Conservation (phyloP, 1,284 basidiomycete genomes). For the Ustilago sp. region DNA sequence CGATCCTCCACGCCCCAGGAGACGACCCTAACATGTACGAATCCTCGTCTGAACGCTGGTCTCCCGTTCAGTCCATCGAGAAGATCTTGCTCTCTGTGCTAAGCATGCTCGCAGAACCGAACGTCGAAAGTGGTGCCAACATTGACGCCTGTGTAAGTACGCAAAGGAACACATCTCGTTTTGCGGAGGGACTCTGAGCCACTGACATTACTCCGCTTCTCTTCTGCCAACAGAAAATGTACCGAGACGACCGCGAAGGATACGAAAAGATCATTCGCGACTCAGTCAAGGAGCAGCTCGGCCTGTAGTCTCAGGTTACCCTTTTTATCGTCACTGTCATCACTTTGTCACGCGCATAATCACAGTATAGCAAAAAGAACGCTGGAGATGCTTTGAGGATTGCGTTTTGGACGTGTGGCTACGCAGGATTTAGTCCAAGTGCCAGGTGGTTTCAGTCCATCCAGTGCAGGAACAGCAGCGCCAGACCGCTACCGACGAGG, state of each 20-base stretch:
- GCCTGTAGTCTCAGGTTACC: conserved; percentile 40
- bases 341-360: conserved; percentile 7
- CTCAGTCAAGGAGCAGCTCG: conserved; percentile 65
- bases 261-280: conserved; percentile 67
- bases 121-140: conserved; percentile 97
- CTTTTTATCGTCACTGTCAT: neutral
- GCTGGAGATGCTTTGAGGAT: too few relatives aligned
- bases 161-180: neutral
- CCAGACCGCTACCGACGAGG: conserved; percentile 84
- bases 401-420: too few relatives aligned
- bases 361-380: neutral
- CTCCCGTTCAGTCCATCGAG: conserved; percentile 95
- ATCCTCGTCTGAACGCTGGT: conserved; percentile 95
- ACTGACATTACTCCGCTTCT: conserved; percentile 5
- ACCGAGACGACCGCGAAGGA: conserved; percentile 63
- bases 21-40: conserved; percentile 83
- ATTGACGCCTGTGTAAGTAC: conserved; percentile 77
- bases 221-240: conserved; percentile 58
- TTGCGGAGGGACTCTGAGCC: neutral
- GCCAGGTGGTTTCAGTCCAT: conserved; percentile 32
- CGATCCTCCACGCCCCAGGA: conserved; percentile 95
- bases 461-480: conserved; percentile 84
- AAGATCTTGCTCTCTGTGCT: conserved; percentile 92
- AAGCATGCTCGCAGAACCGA: conserved; percentile 99
- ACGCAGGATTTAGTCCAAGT: too few relatives aligned